A percentile compares a stretch with the other conserved stretches of the same genome.
Conservation (phyloP, 768 basidiomycete genomes). For the Scleroderma bovista region DNA sequence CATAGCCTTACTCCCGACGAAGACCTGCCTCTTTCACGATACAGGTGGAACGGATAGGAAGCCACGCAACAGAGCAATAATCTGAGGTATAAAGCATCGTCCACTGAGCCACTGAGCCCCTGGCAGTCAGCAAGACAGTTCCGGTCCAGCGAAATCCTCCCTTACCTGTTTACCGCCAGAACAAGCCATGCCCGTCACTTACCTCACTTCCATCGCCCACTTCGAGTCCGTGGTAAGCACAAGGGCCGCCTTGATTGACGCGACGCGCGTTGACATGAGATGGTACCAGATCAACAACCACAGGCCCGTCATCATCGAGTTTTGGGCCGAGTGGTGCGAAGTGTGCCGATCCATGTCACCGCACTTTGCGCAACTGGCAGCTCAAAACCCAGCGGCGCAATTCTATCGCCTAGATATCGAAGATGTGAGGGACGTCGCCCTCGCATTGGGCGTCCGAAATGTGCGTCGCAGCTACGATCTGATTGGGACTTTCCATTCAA, state of each 20-base stretch:
- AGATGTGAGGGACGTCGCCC: constrained; percentile 21
- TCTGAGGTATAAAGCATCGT: constrained; percentile 21
- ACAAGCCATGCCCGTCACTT: constrained; percentile 17
- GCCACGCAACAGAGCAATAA: constrained; percentile 10
- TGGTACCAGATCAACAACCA: constrained; percentile 14
- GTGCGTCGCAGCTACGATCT: constrained; percentile 9
- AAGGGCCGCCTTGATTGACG: not conserved
- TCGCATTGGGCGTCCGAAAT: constrained; percentile 19
- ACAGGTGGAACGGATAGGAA: constrained; percentile 12
- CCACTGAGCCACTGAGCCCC: constrained; percentile 2
- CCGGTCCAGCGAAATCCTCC: constrained; percentile 8
- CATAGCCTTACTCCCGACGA: constrained; percentile 10
- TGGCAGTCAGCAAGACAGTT: constrained; percentile 10
- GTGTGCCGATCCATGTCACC: constrained; percentile 18
- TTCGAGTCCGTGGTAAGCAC: constrained; percentile 19
- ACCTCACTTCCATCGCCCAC: constrained; percentile 22
- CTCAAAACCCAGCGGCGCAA: constrained; percentile 19
- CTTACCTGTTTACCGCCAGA: constrained; percentile 10
- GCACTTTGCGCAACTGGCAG: constrained; percentile 20
- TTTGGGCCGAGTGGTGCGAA: constrained; percentile 28
- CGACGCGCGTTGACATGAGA: constrained; percentile 5
- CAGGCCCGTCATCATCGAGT: constrained; percentile 24
- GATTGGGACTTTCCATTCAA: not conserved
- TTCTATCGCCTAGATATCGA: constrained; percentile 29
- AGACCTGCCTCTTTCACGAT: constrained; percentile 8